Evolutionary conservation across 768 basidiomycete genomes (phyloP).

Genomic region (Amylocystis lapponica): DNA sequence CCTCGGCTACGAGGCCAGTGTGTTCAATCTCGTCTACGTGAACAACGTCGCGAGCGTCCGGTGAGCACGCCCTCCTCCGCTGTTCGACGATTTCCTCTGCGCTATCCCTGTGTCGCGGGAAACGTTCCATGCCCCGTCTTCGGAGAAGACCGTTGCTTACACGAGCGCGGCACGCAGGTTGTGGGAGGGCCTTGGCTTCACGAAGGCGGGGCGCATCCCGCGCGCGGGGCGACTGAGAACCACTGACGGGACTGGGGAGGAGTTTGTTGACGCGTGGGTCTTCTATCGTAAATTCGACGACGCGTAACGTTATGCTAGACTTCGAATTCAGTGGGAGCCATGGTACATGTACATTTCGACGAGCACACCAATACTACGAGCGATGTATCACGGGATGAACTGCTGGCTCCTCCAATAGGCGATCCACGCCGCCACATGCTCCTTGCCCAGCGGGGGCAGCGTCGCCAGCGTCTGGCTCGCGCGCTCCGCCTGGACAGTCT

Average conservation of each 20-base stretch:
- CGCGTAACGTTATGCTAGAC: no score
- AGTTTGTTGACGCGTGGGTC: slow-evolving; percentile 85
- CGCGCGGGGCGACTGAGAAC: slow-evolving; percentile 66
- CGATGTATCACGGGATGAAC: background rate
- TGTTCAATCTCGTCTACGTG: slow-evolving; percentile 90
- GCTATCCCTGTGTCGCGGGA: no score
- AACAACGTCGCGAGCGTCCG: slow-evolving; percentile 73
- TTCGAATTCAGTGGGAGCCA: no score
- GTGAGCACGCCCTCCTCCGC: slow-evolving; percentile 35
- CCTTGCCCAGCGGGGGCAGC: slow-evolving; percentile 9
- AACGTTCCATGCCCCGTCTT: background rate
- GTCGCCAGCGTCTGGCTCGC: slow-evolving; percentile 6
- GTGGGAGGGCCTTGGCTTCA: slow-evolving; percentile 83
- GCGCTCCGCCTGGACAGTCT: slow-evolving; percentile 7
- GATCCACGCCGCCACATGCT: slow-evolving; percentile 11
- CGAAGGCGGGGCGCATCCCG: slow-evolving; percentile 71
- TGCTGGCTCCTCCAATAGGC: slow-evolving; percentile 10
- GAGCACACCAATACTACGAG: no score
- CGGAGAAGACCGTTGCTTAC: background rate
- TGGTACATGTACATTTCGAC: no score
- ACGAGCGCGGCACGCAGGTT: no score
- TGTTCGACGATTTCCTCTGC: background rate
- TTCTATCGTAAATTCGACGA: slow-evolving; percentile 72
- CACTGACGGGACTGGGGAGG: slow-evolving; percentile 67
- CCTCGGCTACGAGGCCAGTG: slow-evolving; percentile 70